A percentile compares a stretch with the other conserved stretches of the same genome.
Evolutionary conservation across 73 alveolate genomes (phyloP).

Genomic region (Effrenium voratum): DNA sequence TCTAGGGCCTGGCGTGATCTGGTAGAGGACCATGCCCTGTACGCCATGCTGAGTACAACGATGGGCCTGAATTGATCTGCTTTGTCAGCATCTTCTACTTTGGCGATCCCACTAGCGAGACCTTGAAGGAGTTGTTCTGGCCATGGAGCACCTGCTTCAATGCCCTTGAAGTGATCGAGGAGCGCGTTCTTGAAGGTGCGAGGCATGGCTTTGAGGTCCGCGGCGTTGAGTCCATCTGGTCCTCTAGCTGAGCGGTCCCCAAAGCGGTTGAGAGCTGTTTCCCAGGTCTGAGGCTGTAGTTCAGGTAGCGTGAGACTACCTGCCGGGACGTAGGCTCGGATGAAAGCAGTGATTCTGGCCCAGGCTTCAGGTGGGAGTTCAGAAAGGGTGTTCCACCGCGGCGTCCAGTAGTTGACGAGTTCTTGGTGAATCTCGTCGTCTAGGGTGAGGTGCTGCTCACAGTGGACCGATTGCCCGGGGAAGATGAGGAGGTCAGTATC

Average conservation of each 20-base stretch:
- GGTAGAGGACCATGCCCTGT: background rate
- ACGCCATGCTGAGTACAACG: background rate
- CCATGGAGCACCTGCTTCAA: background rate
- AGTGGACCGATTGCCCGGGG: background rate
- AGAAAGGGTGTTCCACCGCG: background rate
- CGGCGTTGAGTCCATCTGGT: background rate
- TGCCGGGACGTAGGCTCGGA: background rate
- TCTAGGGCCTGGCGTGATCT: background rate
- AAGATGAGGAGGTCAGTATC: background rate
- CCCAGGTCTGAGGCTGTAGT: background rate
- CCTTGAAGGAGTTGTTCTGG: background rate
- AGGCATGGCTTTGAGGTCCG: background rate
- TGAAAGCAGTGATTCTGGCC: background rate
- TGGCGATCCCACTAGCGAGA: background rate
- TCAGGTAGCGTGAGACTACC: background rate
- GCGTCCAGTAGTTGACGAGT: background rate
- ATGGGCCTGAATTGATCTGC: background rate
- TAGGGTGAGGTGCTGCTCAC: background rate
- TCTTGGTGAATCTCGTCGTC: background rate
- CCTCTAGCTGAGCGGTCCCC: background rate
- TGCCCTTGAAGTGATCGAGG: background rate
- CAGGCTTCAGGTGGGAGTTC: background rate
- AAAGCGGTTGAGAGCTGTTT: background rate
- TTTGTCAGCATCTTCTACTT: background rate
- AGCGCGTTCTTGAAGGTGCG: background rate